Evolutionary conservation across 2,329 filamentous ascomycete genomes (phyloP).

Genomic region (Phyllosticta citrichinensis): DNA sequence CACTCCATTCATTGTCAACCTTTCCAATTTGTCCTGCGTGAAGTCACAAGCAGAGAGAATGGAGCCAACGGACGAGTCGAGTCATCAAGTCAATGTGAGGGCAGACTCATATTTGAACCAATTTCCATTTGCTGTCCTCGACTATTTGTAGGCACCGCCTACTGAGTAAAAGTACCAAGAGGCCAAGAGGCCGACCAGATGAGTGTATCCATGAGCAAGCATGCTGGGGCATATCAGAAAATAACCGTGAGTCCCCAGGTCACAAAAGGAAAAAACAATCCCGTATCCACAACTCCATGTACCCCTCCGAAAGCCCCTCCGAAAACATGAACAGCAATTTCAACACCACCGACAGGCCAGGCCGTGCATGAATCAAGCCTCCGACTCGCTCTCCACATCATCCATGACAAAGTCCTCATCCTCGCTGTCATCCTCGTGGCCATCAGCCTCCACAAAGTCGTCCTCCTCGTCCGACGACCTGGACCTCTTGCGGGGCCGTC

Average conservation of each 20-base stretch:
- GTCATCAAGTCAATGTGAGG: no score
- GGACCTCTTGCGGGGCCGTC: not conserved
- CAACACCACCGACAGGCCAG: not conserved
- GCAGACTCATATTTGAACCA: no score
- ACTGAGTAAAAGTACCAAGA: not conserved
- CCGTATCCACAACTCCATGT: not conserved
- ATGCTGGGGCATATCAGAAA: not conserved
- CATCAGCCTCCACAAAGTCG: slow-evolving; percentile 4
- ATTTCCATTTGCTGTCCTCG: not conserved
- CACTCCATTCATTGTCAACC: not conserved
- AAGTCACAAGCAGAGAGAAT: no score
- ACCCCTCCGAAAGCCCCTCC: not conserved
- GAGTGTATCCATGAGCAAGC: not conserved
- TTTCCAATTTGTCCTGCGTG: no score
- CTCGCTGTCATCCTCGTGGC: slow-evolving; percentile 8
- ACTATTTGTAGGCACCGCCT: not conserved
- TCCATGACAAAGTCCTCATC: not conserved
- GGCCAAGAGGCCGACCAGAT: not conserved
- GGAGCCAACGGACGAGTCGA: no score
- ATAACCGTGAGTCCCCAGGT: no score
- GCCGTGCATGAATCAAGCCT: not conserved
- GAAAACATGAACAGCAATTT: not conserved
- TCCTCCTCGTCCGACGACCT: not conserved
- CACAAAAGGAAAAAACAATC: not conserved
- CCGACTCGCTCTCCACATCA: not conserved